Evolutionary conservation across 306 rosid species (phyloP), one percentile per base, ranked within the genome.

Genomic region (Vachellia collinsii): DNA sequence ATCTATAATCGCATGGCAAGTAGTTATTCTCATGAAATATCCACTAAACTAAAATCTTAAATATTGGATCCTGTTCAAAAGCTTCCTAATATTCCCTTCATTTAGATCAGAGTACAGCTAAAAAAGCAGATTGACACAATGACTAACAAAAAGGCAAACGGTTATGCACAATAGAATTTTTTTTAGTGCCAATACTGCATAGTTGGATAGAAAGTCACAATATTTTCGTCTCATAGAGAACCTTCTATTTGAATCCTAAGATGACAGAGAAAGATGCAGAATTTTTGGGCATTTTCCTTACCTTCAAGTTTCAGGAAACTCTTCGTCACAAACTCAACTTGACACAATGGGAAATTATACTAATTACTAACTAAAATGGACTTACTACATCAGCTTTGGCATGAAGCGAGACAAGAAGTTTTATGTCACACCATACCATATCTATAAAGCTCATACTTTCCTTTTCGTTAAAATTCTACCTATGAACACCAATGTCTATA

Each of bases 401-500:
- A 74, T 17, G 11, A 29, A 43, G 36, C 72, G 12, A 44, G 12
- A 46, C 51, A 37, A 4, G 8, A 16, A 29, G 11, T 58, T 62
- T 42, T 17, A 46, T 46, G 47, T 44, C 25, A 7, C 5, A 59
- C 29, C 41, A 12, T 23, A 22, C 4, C 1, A 58, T 58, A n/a
- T 37, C 36, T 6, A 53, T 37, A 29, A 17, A 74, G 29, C n/a
- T 10, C 12, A 72, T 9, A 53, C 58, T 25, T 59, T 59, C 43
- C 58, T 56, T 56, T 74, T 46, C 78, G 17, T n/a, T n/a, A 13
- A 41, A 59, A 20, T 62, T 61, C 71, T 44, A 76, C 11, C 56
- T 25, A 43, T 23, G 11, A 61, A 42, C 25, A 61, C 3, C 16
- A 42, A 23, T 7, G 58, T 5, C 43, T 17, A 6, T 20, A 42